Percentiles rank a stretch among this genome's conserved stretches.
These are phyloP conservation scores for Tulasnella calospora DNA, from an alignment of 768 basidiomycete species.

Conservation along the genomic window DNA sequence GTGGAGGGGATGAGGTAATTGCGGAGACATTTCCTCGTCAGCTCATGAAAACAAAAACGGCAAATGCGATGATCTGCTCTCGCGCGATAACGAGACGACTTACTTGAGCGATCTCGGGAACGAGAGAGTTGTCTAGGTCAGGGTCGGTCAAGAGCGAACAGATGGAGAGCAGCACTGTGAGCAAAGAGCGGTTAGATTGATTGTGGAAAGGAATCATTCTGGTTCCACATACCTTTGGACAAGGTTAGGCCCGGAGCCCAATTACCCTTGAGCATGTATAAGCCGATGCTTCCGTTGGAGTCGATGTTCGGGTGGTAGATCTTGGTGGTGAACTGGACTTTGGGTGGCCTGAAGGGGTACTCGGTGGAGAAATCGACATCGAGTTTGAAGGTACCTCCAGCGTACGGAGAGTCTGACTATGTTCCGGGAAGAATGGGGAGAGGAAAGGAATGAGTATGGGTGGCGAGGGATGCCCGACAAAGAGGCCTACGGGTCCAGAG, in stretches of 20 bases:
- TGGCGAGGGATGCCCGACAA: constrained; percentile 20
- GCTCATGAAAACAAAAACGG: background rate
- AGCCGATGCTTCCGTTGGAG: constrained; percentile 98
- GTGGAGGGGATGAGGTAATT: background rate
- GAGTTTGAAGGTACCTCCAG: constrained; percentile 98
- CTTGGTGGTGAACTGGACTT: constrained; percentile 87
- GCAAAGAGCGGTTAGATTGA: background rate
- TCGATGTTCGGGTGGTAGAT: constrained; percentile 65
- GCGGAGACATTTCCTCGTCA: background rate
- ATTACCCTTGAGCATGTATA: constrained; percentile 97
- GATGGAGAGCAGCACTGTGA: constrained; percentile 88
- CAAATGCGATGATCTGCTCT: background rate
- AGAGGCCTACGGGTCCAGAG: constrained; percentile 86
- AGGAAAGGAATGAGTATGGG: constrained; percentile 26
- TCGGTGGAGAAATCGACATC: constrained; percentile 91
- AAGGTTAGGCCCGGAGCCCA: constrained; percentile 99
- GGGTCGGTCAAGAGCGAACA: constrained; percentile 99
- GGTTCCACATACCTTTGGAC: constrained; percentile 71
- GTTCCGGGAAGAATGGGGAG: background rate
- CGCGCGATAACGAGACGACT: constrained; percentile 25
- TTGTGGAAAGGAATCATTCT: background rate
- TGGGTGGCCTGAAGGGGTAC: constrained; percentile 99
- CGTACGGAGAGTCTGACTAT: constrained; percentile 93
- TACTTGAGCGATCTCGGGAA: constrained; percentile 91
- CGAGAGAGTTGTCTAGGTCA: constrained; percentile 96